Evolutionary conservation across 208 protist species (phyloP).

Genomic region (Wallacemonas sp.): DNA sequence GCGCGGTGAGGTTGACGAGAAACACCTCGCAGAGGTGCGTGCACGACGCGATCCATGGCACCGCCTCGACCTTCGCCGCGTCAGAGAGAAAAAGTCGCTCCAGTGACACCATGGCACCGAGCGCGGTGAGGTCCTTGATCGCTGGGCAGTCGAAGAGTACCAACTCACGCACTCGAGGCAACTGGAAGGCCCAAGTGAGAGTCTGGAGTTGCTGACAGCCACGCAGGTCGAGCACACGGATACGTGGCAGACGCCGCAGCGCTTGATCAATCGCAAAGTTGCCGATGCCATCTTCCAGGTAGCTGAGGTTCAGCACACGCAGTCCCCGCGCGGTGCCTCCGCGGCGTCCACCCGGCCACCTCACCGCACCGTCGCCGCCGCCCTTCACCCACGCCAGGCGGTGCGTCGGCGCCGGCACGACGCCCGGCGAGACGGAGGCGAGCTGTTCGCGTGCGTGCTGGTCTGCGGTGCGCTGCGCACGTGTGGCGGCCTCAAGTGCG

Average conservation of each 20-base stretch:
- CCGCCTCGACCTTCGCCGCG: neutral
- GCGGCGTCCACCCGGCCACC: too few relatives aligned
- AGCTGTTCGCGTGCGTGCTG: neutral
- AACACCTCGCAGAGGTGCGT: neutral
- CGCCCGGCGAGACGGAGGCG: neutral
- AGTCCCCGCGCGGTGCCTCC: neutral
- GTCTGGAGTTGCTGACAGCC: neutral
- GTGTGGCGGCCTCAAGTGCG: neutral
- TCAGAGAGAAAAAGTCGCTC: constrained; percentile 14
- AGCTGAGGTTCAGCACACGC: neutral
- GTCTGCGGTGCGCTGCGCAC: neutral
- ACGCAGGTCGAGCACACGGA: neutral
- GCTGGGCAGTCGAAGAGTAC: constrained; percentile 13
- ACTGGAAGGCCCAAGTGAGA: constrained; percentile 2
- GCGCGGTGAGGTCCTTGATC: constrained; percentile 9
- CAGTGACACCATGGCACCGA: constrained; percentile 12
- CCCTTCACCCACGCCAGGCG: neutral
- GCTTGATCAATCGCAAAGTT: constrained; percentile 1
- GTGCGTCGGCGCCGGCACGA: neutral
- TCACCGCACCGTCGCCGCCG: too few relatives aligned
- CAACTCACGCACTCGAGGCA: constrained; percentile 20
- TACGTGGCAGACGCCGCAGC: neutral
- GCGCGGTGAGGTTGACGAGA: constrained; percentile 4
- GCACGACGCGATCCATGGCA: neutral
- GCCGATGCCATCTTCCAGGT: neutral